Evolutionary conservation across 2,329 filamentous ascomycete species (phyloP).

Genomic region (Diaporthe vaccinii): DNA sequence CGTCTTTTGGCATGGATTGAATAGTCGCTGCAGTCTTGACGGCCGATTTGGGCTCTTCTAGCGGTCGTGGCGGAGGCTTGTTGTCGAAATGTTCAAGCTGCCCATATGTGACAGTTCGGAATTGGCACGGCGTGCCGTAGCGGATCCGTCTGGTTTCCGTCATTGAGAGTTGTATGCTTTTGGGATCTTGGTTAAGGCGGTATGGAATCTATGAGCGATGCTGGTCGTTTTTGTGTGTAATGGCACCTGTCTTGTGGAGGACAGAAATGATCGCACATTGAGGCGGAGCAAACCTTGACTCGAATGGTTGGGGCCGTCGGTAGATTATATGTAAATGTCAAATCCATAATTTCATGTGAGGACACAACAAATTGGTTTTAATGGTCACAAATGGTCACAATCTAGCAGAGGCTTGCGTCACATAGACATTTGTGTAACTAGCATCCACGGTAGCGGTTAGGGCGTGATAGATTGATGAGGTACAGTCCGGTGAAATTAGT

Average conservation of each 20-base stretch:
- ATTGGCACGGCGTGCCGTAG: slow-evolving; percentile 2
- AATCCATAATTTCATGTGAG: not conserved
- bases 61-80: slow-evolving; percentile 4
- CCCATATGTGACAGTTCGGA: not conserved
- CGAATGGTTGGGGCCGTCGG: not conserved
- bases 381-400: not conserved
- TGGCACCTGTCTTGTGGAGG: not conserved
- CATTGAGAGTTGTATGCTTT: not conserved
- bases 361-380: not conserved
- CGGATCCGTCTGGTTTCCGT: not conserved
- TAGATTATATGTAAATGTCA: not conserved
- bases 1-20: not conserved
- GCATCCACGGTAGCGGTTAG: no score
- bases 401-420: not conserved
- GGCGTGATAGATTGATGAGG: no score
- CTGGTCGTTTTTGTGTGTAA: not conserved
- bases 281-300: not conserved
- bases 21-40: not conserved
- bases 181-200: not conserved
- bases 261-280: not conserved
- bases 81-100: slow-evolving; percentile 29
- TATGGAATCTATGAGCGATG: not conserved
- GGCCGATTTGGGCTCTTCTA: not conserved
- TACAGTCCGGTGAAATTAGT: no score
- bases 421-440: no score